phyloP scores from a whole-genome alignment of 1,139 yeast genomes.

The Yamadazyma dushanensis region DNA sequence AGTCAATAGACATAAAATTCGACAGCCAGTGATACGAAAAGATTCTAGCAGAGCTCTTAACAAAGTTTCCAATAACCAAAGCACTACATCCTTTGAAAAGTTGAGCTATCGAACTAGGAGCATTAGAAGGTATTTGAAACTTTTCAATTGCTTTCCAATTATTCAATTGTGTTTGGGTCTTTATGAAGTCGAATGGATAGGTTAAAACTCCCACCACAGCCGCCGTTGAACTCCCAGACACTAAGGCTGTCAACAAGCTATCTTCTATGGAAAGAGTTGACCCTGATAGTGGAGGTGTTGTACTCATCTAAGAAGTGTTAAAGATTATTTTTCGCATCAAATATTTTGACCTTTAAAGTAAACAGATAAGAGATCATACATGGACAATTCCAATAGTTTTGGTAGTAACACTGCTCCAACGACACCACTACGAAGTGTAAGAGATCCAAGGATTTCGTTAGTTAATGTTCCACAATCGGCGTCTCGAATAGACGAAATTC shows the following conservation, averaged over 20 bases:
- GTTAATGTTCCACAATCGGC: slow-evolving; percentile 6
- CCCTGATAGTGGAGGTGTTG: background rate
- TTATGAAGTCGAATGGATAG: slow-evolving; percentile 82
- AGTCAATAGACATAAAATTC: slow-evolving; percentile 66
- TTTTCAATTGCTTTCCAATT: slow-evolving; percentile 35
- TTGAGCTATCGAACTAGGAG: slow-evolving; percentile 40
- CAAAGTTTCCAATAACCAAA: slow-evolving; percentile 69
- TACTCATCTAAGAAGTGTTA: background rate
- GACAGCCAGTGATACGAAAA: slow-evolving; percentile 76
- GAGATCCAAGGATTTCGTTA: background rate
- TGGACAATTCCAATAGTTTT: background rate
- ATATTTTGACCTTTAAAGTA: background rate
- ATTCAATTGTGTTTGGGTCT: slow-evolving; percentile 69
- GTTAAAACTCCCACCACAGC: slow-evolving; percentile 69
- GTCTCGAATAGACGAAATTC: slow-evolving; percentile 14
- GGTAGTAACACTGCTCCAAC: slow-evolving; percentile 9
- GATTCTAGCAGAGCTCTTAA: slow-evolving; percentile 73
- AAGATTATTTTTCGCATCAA: too few species aligned
- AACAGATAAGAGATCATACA: background rate
- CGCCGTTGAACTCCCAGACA: slow-evolving; percentile 78
- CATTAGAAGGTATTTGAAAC: slow-evolving; percentile 38
- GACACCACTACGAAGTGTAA: slow-evolving; percentile 7
- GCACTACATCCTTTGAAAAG: slow-evolving; percentile 79
- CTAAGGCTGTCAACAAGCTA: slow-evolving; percentile 57
- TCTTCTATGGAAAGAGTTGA: slow-evolving; percentile 18